These are phyloP conservation scores for Wallacemonas sp. DNA, from an alignment of 208 protist species.

Conservation along the genomic window DNA sequence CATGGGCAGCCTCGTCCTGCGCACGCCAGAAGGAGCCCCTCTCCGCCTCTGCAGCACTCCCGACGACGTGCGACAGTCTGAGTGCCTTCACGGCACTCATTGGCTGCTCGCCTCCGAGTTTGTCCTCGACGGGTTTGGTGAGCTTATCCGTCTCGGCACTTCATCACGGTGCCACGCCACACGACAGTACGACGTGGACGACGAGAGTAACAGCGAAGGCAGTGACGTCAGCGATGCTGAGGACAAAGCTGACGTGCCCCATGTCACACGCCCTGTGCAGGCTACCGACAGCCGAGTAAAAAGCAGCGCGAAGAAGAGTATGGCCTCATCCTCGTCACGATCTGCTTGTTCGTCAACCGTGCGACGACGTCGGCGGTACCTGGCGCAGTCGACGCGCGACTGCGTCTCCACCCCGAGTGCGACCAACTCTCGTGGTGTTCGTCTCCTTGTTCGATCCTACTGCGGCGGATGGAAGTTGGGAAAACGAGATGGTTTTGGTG, in stretches of 20 bases:
- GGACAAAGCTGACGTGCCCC: background rate
- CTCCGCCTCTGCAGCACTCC: no score
- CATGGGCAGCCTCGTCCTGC: slow-evolving; percentile 13
- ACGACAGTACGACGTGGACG: no score
- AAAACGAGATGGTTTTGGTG: slow-evolving; percentile 61
- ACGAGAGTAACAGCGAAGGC: background rate
- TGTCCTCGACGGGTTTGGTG: slow-evolving; percentile 39
- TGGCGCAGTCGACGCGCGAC: background rate
- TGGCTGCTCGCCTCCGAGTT: slow-evolving; percentile 25
- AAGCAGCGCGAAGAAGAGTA: background rate
- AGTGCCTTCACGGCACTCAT: slow-evolving; percentile 18
- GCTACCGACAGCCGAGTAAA: no score
- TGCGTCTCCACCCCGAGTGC: background rate
- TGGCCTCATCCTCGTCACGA: background rate
- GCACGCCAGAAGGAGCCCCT: no score
- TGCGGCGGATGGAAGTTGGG: slow-evolving; percentile 62
- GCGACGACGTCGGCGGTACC: background rate
- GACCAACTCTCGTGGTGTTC: slow-evolving; percentile 11
- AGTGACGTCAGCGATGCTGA: background rate
- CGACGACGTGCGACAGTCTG: no score
- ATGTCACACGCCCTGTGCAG: no score
- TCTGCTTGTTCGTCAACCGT: no score
- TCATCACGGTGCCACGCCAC: no score
- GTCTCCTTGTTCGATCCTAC: slow-evolving; percentile 24
- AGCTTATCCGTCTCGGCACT: no score